Percentiles rank a stretch among this genome's conserved stretches.
These are phyloP conservation scores for Fusarium humuli DNA, from an alignment of 2,329 filamentous ascomycete species.

Conservation along the genomic window DNA sequence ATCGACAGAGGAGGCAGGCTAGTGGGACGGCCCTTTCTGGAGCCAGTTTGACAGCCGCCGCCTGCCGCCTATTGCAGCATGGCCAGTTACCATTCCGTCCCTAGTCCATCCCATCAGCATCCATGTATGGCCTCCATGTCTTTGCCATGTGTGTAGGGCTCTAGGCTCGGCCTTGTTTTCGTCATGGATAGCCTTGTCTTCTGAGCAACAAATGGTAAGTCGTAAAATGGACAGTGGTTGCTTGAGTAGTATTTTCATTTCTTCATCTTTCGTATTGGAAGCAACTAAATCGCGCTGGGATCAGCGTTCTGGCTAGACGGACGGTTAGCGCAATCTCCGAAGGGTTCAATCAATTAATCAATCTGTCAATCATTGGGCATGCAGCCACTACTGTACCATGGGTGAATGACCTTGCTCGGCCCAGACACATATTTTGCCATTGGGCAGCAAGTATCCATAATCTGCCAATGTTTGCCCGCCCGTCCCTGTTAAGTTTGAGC, in stretches of 20 bases:
- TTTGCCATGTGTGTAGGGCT: conserved; percentile 35
- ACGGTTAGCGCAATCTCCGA: conserved; percentile 35
- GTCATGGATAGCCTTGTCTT: conserved; percentile 18
- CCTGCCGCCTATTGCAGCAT: conserved; percentile 41
- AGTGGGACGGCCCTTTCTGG: conserved; percentile 48
- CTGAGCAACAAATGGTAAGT: conserved; percentile 24
- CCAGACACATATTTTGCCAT: conserved; percentile 31
- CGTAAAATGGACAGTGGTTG: conserved; percentile 11
- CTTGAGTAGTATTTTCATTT: conserved; percentile 40
- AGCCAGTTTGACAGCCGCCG: conserved; percentile 48
- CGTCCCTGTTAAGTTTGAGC: conserved; percentile 5
- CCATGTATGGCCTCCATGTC: conserved; percentile 32
- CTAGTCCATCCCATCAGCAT: conserved; percentile 35
- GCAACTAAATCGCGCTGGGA: conserved; percentile 18
- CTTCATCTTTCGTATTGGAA: conserved; percentile 25
- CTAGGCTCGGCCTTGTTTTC: conserved; percentile 16
- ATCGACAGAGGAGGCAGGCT: conserved; percentile 44
- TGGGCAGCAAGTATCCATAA: conserved; percentile 53
- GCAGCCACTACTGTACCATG: conserved; percentile 16
- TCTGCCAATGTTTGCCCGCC: conserved; percentile 22
- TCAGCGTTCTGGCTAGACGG: conserved; percentile 20
- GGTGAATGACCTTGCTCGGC: conserved; percentile 7
- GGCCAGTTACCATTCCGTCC: conserved; percentile 42
- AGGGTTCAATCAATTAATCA: conserved; percentile 19
- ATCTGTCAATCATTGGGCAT: conserved; percentile 24